Percentiles rank a stretch among this genome's conserved stretches.
Conservation (phyloP, 164 flowering plant species). For the Macadamia tetraphylla region DNA sequence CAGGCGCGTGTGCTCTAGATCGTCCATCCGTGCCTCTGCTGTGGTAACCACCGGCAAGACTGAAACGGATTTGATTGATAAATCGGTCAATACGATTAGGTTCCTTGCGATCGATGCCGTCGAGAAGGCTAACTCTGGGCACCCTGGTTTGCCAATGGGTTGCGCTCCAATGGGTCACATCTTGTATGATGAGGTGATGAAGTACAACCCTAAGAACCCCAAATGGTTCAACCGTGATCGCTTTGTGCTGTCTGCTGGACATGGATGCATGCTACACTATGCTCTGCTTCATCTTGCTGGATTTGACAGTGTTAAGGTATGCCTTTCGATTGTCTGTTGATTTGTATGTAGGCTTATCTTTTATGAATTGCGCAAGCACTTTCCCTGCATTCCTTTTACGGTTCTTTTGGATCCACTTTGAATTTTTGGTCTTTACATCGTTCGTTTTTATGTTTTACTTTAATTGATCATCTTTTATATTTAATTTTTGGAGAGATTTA, state of each 20-base stretch:
- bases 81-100: slow-evolving; percentile 81
- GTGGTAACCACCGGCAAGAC: slow-evolving; percentile 57
- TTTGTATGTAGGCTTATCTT: no score
- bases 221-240: slow-evolving; percentile 96
- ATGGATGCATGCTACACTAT: slow-evolving; percentile 96
- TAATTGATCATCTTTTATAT: no score
- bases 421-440: not conserved
- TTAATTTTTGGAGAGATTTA: not conserved
- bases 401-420: not conserved
- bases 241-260: slow-evolving; percentile 94
- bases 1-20: slow-evolving; percentile 5
- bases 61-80: slow-evolving; percentile 55
- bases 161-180: slow-evolving; percentile 98
- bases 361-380: not conserved
- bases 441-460: no score
- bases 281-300: slow-evolving; percentile 97
- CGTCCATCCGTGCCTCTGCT: slow-evolving; percentile 39
- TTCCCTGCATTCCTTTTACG: not conserved
- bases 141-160: slow-evolving; percentile 99
- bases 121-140: slow-evolving; percentile 97
- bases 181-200: slow-evolving; percentile 88
- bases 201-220: slow-evolving; percentile 92
- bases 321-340: slow-evolving; percentile 1
- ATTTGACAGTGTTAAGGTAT: slow-evolving; percentile 78
- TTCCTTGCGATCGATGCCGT: slow-evolving; percentile 95